phyloP scores from a whole-genome alignment of 495 filamentous ascomycete genomes.

The Penicillium nucicola region DNA sequence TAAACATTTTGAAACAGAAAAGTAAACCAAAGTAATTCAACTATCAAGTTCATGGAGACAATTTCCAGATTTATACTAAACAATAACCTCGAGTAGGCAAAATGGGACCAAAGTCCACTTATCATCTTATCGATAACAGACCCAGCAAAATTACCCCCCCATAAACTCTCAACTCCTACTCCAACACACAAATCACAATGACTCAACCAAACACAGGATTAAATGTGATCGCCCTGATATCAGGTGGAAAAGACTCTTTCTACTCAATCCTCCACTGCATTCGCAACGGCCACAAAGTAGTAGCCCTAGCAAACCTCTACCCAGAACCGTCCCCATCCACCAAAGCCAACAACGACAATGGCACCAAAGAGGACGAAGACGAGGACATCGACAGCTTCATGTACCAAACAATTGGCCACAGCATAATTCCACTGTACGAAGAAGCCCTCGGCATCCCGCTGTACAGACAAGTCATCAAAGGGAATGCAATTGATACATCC shows the following conservation, averaged over 20 bases:
- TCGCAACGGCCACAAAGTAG: slow-evolving; percentile 76
- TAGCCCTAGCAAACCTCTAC: slow-evolving; percentile 86
- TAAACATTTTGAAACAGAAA: too few species aligned
- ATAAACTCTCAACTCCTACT: not conserved
- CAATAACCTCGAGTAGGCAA: too few species aligned
- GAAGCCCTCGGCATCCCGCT: slow-evolving; percentile 73
- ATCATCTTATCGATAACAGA: slow-evolving; percentile 2
- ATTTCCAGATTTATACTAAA: too few species aligned
- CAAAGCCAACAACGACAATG: slow-evolving; percentile 8
- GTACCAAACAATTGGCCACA: slow-evolving; percentile 97
- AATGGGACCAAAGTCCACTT: not conserved
- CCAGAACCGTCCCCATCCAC: slow-evolving; percentile 36
- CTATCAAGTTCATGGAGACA: too few species aligned
- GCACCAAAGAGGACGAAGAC: too few species aligned
- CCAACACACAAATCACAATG: not conserved
- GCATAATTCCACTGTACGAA: slow-evolving; percentile 80
- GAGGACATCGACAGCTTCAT: slow-evolving; percentile 93
- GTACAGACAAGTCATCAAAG: slow-evolving; percentile 71
- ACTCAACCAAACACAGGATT: slow-evolving; percentile 30
- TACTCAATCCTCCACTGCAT: slow-evolving; percentile 89
- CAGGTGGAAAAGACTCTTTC: slow-evolving; percentile 95
- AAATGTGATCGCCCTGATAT: slow-evolving; percentile 88
- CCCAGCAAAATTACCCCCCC: slow-evolving; percentile 4
- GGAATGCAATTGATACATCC: slow-evolving; percentile 58
- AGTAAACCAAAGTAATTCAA: too few species aligned